Conservation (phyloP, 495 filamentous ascomycete species). For the Barbatosphaeria neglecta region DNA sequence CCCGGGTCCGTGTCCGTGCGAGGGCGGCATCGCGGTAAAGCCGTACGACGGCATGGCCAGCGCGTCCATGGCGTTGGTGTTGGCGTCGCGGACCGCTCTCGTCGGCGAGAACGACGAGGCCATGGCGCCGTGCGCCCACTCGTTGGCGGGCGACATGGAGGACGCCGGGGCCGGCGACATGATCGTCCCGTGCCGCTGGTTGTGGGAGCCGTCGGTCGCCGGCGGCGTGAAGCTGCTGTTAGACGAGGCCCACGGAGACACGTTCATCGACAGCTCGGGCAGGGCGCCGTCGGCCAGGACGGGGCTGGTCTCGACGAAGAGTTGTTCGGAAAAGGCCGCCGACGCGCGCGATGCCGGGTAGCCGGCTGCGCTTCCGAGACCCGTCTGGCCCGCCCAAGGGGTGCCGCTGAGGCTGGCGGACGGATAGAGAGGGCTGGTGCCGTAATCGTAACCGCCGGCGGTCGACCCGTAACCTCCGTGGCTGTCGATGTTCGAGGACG, state of each 20-base stretch:
- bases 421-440: background rate
- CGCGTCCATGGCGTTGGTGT: background rate
- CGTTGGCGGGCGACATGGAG: conserved; percentile 3
- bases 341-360: conserved; percentile 9
- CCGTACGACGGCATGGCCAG: conserved; percentile 7
- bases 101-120: conserved; percentile 3
- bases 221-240: conserved; percentile 39
- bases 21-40: conserved; percentile 6
- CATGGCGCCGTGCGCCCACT: conserved; percentile 6
- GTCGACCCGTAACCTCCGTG: background rate
- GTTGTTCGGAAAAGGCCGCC: conserved; percentile 2
- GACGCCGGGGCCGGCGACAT: conserved; percentile 2
- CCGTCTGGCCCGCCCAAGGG: background rate
- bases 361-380: background rate
- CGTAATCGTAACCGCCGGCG: background rate
- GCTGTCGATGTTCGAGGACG: background rate
- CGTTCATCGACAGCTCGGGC: conserved; percentile 21
- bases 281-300: conserved; percentile 6
- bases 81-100: background rate
- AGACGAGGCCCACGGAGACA: conserved; percentile 36
- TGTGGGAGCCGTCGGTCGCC: conserved; percentile 22
- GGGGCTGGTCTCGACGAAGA: conserved; percentile 9
- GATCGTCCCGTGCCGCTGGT: background rate
- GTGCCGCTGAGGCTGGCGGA: background rate
- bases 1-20: no score